Conservation (phyloP, 163 green algal species). For the Chloromonas sp. region DNA sequence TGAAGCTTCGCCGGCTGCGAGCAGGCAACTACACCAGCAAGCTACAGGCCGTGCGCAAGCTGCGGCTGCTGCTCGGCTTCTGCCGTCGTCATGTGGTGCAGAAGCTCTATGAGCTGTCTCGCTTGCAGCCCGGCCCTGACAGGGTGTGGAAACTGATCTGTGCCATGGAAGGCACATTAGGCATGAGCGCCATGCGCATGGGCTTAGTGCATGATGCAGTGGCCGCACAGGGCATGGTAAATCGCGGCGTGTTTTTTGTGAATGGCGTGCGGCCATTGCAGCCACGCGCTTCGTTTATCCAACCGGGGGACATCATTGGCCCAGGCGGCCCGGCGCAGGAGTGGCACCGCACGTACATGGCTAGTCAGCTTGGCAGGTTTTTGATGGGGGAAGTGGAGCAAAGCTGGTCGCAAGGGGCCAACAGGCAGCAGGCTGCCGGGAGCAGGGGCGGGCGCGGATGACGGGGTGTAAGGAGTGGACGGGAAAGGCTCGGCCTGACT, state of each 20-base stretch:
- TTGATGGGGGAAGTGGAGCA: slow-evolving; percentile 1
- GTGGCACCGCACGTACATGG: neutral
- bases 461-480: too few relatives aligned
- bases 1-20: slow-evolving; percentile 25
- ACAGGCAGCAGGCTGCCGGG: too few relatives aligned
- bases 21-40: slow-evolving; percentile 15
- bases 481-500: too few relatives aligned
- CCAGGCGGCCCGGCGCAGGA: neutral
- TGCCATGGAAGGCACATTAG: slow-evolving; percentile 30
- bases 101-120: slow-evolving; percentile 23
- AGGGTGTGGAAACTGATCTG: slow-evolving; percentile 36
- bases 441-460: too few relatives aligned
- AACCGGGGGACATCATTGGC: slow-evolving; percentile 28
- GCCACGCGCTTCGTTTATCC: slow-evolving; percentile 7
- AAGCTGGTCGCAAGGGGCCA: neutral
- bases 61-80: slow-evolving; percentile 36
- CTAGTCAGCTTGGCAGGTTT: neutral
- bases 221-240: slow-evolving; percentile 4
- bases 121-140: slow-evolving; percentile 10
- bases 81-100: slow-evolving; percentile 18
- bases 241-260: slow-evolving; percentile 7
- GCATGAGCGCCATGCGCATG: slow-evolving; percentile 16
- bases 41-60: slow-evolving; percentile 35
- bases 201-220: slow-evolving; percentile 26
- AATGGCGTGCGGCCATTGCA: slow-evolving; percentile 20